Base-by-base conservation (phyloP, 2,329 filamentous ascomycete genomes). In the Thelonectria rubi region DNA sequence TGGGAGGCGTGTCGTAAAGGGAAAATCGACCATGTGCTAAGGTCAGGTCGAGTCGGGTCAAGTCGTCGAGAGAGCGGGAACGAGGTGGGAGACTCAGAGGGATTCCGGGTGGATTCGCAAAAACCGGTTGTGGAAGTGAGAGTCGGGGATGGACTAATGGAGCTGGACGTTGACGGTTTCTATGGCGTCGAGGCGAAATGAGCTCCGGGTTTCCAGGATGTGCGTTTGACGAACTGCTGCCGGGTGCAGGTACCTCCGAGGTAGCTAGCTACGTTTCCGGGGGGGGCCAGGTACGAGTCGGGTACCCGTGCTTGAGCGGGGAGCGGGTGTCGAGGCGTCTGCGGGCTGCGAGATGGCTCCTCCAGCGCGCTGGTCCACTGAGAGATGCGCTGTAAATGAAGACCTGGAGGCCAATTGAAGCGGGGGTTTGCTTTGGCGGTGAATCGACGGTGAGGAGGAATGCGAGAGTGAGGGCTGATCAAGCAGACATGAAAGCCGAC, bases 141-240 rank as follows among this genome's bases (percentile, higher is more conserved):
- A 61, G 64, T 68, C 67, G 66, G 64, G 43, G 66, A 70, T 70
- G 65, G 65, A 67, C 68, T 64, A 64, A 65, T 45, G 42, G 42
- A 45, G 42, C 9, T 45, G 42, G 42, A 45, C 18, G 42, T 45
- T 45, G 34, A 37, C 18, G 42, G 42, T 45, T 45, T 45, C 42
- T 65, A 71, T 69, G 69, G 66, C 68, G 65, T 69, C 65, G 62
- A 72, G 68, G 55, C 62, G 69, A 72, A 70, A 72, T 72, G 70
- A 72, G 70, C 68, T 68, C 60, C 49, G 43, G 55, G 34, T 37
- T 37, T 37, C 34, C 34, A 48, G 68, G 67, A 71, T 71, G 65
- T 30, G 43, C n/a, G 14, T 20, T 18, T 34, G 48, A 55, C 51
- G 40, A 43, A 17, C 40, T 43, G 17, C 32, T 30, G 40, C 24